phyloP scores from a whole-genome alignment of 257 asterid genomes.

The Ballota nigra region DNA sequence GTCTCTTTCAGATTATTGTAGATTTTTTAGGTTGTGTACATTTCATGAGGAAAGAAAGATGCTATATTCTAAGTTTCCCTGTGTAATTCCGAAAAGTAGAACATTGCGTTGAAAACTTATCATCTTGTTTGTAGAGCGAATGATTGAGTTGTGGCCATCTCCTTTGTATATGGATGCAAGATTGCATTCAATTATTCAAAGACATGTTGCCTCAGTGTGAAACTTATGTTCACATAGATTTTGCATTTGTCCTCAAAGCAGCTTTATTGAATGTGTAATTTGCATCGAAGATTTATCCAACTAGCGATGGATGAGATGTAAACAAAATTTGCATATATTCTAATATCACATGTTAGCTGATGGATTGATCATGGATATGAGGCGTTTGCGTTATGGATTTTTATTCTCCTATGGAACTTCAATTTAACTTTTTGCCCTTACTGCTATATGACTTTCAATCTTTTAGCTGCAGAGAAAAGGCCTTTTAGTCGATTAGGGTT shows the following conservation, averaged over 20 bases:
- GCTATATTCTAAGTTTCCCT: not conserved
- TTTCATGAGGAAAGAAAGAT: not conserved
- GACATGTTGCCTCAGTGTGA: not conserved
- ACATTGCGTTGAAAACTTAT: not conserved
- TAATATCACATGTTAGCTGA: not conserved
- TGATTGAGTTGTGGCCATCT: not conserved
- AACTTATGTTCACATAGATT: not conserved
- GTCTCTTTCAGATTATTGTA: not conserved
- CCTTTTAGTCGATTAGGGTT: not conserved
- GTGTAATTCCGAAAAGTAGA: not conserved
- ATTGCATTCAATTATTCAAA: not conserved
- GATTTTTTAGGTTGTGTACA: not conserved
- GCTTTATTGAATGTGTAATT: not conserved
- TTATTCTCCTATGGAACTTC: not conserved
- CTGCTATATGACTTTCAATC: not conserved
- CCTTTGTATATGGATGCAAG: not conserved
- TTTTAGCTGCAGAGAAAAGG: not conserved
- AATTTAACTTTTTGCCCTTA: not conserved
- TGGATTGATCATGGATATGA: not conserved
- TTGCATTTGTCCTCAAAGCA: slow-evolving; percentile 3
- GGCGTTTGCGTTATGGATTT: not conserved
- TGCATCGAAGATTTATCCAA: not conserved
- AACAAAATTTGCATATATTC: slow-evolving; percentile 12
- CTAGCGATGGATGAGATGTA: not conserved
- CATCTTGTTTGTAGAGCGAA: not conserved